phyloP scores from a whole-genome alignment of 2,329 filamentous ascomycete species.

The Trichoderma atrobrunneum region DNA sequence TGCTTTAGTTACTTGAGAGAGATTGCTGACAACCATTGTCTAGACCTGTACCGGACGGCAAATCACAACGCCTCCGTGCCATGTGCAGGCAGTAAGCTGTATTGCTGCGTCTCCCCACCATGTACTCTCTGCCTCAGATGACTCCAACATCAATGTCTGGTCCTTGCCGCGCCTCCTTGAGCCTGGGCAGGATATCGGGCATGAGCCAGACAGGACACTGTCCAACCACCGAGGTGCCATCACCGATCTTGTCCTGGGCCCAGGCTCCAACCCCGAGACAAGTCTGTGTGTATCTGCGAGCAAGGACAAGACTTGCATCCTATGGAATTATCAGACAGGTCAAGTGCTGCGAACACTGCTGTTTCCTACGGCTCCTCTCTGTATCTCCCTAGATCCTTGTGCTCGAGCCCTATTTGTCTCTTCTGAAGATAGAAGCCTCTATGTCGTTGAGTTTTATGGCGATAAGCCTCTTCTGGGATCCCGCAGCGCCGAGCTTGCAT shows the following conservation, averaged over 20 bases:
- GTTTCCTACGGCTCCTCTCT: constrained; percentile 69
- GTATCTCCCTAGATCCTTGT: constrained; percentile 74
- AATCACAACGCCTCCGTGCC: constrained; percentile 71
- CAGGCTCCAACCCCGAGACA: constrained; percentile 64
- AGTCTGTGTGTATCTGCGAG: constrained; percentile 83
- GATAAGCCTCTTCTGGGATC: constrained; percentile 54
- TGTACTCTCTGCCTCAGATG: constrained; percentile 74
- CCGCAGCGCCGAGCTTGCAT: constrained; percentile 50
- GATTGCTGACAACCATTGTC: constrained; percentile 22
- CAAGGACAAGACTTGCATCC: constrained; percentile 81
- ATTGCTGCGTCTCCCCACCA: constrained; percentile 70
- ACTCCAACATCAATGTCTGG: constrained; percentile 93
- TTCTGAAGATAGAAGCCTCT: constrained; percentile 76
- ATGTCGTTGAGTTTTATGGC: constrained; percentile 70
- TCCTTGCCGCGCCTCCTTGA: constrained; percentile 71
- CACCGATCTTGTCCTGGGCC: constrained; percentile 61
- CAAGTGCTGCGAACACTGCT: constrained; percentile 77
- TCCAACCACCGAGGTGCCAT: constrained; percentile 74
- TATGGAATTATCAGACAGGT: constrained; percentile 89
- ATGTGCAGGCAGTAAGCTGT: constrained; percentile 77
- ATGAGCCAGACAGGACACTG: constrained; percentile 73
- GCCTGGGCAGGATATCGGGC: constrained; percentile 51
- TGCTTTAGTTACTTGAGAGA: neutral
- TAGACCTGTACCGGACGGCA: constrained; percentile 73
- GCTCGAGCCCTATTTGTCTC: constrained; percentile 79